Evolutionary conservation across 768 basidiomycete species (phyloP).

Genomic region (Trametes cinnabarina): DNA sequence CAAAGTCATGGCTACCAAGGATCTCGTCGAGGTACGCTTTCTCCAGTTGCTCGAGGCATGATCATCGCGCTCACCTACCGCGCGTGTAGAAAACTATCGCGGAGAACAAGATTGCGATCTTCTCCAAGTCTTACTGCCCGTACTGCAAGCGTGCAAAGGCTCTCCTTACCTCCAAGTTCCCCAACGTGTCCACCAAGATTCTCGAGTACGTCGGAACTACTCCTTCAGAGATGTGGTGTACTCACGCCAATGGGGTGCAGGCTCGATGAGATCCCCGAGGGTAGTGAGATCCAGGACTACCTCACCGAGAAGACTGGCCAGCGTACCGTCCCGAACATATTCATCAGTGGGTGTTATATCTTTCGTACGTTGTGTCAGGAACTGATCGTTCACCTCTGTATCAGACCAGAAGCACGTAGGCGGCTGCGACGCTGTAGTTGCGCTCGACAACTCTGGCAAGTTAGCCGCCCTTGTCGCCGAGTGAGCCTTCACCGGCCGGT

Average conservation of each 20-base stretch:
- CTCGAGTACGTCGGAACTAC: conserved; percentile 31
- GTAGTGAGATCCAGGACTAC: conserved; percentile 62
- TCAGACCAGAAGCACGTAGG: conserved; percentile 55
- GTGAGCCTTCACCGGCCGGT: conserved; percentile 10
- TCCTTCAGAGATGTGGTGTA: not conserved
- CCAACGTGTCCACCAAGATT: conserved; percentile 32
- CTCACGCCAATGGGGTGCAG: conserved; percentile 31
- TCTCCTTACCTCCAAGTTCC: conserved; percentile 33
- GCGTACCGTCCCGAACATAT: conserved; percentile 74
- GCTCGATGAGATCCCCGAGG: conserved; percentile 59
- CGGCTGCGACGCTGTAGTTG: conserved; percentile 32
- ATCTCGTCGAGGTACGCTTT: conserved; percentile 42
- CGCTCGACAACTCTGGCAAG: conserved; percentile 27
- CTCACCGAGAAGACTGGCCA: conserved; percentile 62
- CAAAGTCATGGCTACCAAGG: conserved; percentile 32
- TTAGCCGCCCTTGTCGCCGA: conserved; percentile 23
- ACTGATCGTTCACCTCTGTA: not conserved
- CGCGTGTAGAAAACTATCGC: conserved; percentile 36
- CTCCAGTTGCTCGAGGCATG: not conserved
- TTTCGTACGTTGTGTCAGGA: not conserved
- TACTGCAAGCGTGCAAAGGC: conserved; percentile 43
- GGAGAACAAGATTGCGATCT: conserved; percentile 39
- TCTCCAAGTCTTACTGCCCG: conserved; percentile 41
- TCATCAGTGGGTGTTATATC: conserved; percentile 51
- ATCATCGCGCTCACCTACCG: not conserved